Evolutionary conservation across 495 filamentous ascomycete species (phyloP).

Genomic region (Penicillium egyptiacum): DNA sequence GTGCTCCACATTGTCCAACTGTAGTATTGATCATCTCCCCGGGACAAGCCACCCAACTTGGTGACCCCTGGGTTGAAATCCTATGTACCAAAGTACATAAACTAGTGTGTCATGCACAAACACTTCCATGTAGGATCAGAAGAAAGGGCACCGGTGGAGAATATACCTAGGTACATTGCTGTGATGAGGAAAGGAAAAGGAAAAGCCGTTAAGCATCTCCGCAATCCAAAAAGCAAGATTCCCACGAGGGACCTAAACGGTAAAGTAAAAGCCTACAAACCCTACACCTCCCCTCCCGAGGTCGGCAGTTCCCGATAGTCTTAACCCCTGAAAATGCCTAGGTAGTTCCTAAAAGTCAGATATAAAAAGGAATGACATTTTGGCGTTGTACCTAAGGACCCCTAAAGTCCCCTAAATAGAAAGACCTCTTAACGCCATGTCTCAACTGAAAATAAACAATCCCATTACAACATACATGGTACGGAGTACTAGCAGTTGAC

Average conservation of each 20-base stretch:
- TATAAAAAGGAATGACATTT: conserved; percentile 7
- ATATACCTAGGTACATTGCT: not conserved
- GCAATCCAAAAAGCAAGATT: not conserved
- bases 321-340: conserved; percentile 2
- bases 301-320: not conserved
- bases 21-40: conserved; percentile 27
- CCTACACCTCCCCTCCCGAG: too few relatives aligned
- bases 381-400: not conserved
- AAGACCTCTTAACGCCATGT: conserved; percentile 3
- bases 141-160: not conserved
- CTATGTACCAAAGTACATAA: not conserved
- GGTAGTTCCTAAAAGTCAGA: too few relatives aligned
- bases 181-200: not conserved
- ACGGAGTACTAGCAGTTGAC: not conserved
- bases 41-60: conserved; percentile 21
- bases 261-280: not conserved
- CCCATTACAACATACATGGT: too few relatives aligned
- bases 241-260: not conserved
- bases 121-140: too few relatives aligned
- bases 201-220: not conserved
- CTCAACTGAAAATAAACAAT: not conserved
- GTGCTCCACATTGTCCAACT: conserved; percentile 4
- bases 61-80: conserved; percentile 16
- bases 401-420: not conserved
- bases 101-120: not conserved